Evolutionary conservation across 805 yeast genomes (phyloP).

Genomic region (Candida multigemmis): DNA sequence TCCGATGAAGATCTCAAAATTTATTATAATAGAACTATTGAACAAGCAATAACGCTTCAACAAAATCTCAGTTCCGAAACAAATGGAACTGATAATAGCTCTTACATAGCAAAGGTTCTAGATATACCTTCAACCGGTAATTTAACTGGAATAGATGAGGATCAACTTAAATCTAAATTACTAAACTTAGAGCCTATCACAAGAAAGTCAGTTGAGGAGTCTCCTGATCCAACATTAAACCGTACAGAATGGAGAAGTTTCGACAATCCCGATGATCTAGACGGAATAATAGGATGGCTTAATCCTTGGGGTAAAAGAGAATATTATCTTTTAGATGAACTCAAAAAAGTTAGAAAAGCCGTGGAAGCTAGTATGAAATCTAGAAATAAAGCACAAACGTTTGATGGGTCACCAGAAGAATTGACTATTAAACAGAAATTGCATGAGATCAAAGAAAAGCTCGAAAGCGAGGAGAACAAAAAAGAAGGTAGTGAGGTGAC

Average conservation of each 20-base stretch:
- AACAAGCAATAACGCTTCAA: too few species aligned
- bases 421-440: conserved; percentile 8
- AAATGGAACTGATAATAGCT: too few species aligned
- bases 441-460: conserved; percentile 14
- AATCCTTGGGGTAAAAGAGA: conserved; percentile 73
- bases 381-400: conserved; percentile 44
- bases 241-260: conserved; percentile 62
- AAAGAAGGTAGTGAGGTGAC: conserved; percentile 24
- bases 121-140: too few species aligned
- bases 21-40: too few species aligned
- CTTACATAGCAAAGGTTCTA: too few species aligned
- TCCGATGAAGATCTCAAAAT: conserved; percentile 32
- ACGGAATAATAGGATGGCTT: conserved; percentile 52
- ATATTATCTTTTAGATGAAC: conserved; percentile 52
- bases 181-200: conserved; percentile 31
- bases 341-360: conserved; percentile 42
- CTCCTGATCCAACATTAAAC: conserved; percentile 43
- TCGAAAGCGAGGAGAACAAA: conserved; percentile 4
- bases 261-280: conserved; percentile 53
- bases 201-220: conserved; percentile 62
- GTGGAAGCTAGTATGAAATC: conserved; percentile 48
- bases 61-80: too few species aligned
- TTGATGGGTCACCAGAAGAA: conserved; percentile 29
- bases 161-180: too few species aligned
- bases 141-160: too few species aligned